These are phyloP conservation scores for Dalbergia cochinchinensis DNA, from an alignment of 306 rosid species.

Conservation along the genomic window DNA sequence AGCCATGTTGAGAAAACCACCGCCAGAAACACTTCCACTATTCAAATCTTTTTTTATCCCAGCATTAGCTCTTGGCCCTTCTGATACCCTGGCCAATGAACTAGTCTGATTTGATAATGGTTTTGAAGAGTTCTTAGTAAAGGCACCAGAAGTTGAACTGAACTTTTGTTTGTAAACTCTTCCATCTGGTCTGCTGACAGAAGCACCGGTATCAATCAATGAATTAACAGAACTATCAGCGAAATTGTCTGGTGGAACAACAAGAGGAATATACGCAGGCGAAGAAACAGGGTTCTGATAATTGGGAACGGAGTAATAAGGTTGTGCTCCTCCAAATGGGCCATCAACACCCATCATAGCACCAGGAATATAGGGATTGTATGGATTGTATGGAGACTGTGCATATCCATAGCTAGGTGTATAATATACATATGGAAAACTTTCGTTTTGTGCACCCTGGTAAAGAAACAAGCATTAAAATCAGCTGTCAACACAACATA, in stretches of 20 bases:
- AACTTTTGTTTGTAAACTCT: conserved; percentile 66
- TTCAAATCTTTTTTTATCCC: conserved; percentile 68
- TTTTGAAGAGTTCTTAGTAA: conserved; percentile 65
- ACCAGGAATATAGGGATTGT: conserved; percentile 97
- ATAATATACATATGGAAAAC: conserved; percentile 85
- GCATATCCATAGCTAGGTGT: conserved; percentile 86
- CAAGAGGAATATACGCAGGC: conserved; percentile 71
- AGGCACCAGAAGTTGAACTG: conserved; percentile 67
- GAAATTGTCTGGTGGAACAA: conserved; percentile 70
- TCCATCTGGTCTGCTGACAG: conserved; percentile 74
- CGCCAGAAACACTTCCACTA: conserved; percentile 64
- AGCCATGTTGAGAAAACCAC: conserved; percentile 62
- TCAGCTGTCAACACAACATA: conserved; percentile 17
- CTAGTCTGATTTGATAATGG: conserved; percentile 61
- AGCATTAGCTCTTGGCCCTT: conserved; percentile 67
- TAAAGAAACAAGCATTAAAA: conserved; percentile 42
- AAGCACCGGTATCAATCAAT: conserved; percentile 59
- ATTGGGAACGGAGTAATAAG: conserved; percentile 70
- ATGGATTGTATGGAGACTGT: conserved; percentile 98
- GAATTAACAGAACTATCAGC: conserved; percentile 67
- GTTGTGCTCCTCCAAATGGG: conserved; percentile 75
- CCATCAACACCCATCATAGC: conserved; percentile 90
- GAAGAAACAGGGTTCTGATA: conserved; percentile 75
- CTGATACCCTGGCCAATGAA: conserved; percentile 69
- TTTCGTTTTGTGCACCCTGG: conserved; percentile 90